Evolutionary conservation across 768 basidiomycete species (phyloP), one percentile per base, ranked within the genome.

Genomic region (Hypsizygus marmoreus): DNA sequence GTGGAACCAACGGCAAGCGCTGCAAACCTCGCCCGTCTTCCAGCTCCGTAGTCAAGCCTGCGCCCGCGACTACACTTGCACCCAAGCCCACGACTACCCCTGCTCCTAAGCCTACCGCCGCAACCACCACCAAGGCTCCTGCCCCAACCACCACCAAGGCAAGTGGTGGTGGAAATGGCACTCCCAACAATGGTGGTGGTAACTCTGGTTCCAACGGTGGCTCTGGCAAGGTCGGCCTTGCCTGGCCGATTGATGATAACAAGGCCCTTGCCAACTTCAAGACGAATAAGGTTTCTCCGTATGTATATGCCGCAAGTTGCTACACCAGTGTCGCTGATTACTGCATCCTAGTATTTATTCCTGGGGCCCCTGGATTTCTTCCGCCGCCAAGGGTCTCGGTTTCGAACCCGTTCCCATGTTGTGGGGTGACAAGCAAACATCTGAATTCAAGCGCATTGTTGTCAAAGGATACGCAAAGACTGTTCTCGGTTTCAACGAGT

Each of bases 401-500:
- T 61, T 84, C 29, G 64, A 75, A 8, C 81, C 68, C 51, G 70
- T 77, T 26, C 76, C 85, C 16, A 86, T 87, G 85, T 63, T 90
- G 1, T 92, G 88, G 88, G 83, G 86, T 49, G 53, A 61, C 6
- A 71, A 75, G 22, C 73, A 86, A 43, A 59, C 73, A 19, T 50
- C 42, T 6, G 70, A 76, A 12, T 86, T 87, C 62, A 53, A 70
- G 45, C 60, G 59, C 2, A 47, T 67, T 32, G 76, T 84, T 23
- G 65, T 73, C 37, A 51, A 62, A 12, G 81, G 80, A 29, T 81
- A 85, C 56, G 76, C 81, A 42, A 55, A 65, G 17, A 57, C 58
- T 42, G 79, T 73, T 30, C 53, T 87, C 16, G 86, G 82, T 42
- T 65, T 76, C 60, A 97, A 95, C 58, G 93, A 93, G 92, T 91